Base-by-base conservation (phyloP, 2,329 filamentous ascomycete species). In the Phialophora tarda region DNA sequence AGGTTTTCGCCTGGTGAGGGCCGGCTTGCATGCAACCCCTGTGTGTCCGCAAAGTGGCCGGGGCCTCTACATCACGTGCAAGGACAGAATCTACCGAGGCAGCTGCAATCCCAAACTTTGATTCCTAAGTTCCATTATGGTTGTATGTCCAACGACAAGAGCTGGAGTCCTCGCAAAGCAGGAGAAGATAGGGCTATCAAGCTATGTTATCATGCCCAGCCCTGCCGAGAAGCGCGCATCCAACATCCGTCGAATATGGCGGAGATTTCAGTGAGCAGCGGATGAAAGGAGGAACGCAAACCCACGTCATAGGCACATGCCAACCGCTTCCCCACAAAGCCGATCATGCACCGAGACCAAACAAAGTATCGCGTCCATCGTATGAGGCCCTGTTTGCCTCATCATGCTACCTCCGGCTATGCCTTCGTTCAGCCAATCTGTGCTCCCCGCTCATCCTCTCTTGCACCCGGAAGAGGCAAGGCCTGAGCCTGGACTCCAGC, bases 271-370 rank as follows among this genome's bases (percentile, higher is more conserved):
- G 11, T 41, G 21, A 60, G 23, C 21, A 26, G 51, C 59, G 59
- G 59, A 30, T 62, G 59, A 62, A 62, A 50, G 59, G 59, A 62
- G 50, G 51, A 58, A 41, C 5, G 24, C 17, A 30, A 24, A 38
- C 12, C 24, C 21, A 62, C 51, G 63, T 54, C 63, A 55, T 62
- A 51, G 50, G 44, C 62, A 65, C 63, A 65, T 68, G 62, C 66
- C 38, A 48, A 59, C 44, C n/a, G 32, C 30, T 59, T 66, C 68
- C 65, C 63, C 65, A 64, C 50, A 63, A 48, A 60, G 65, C 68
- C 68, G 68, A 68, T 63, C 63, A 32, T 68, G 57, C 58, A 64
- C 68, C 68, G 68, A 70, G 34, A 34, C 41, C 60, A 55, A 55
- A 55, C 26, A 30, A 34, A 55, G 53, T 55, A 55, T 55, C 53